phyloP scores from a whole-genome alignment of 306 rosid genomes.

The Macrotyloma uniflorum region DNA sequence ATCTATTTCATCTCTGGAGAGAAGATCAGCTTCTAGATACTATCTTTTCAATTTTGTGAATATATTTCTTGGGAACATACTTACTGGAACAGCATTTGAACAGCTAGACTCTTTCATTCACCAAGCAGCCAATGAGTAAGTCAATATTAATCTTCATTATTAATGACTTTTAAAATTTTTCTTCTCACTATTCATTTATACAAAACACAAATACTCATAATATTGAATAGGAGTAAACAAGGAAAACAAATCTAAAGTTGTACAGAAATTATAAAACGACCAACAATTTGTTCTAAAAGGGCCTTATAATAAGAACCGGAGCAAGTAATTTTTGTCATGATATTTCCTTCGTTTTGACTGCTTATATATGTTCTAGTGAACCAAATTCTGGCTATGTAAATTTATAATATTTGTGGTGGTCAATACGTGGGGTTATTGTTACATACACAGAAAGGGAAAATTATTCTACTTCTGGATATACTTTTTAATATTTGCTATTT shows the following conservation, averaged over 20 bases:
- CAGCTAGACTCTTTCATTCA: slow-evolving; percentile 74
- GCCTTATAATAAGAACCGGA: too few species aligned
- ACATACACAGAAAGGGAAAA: neutral
- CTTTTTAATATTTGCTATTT: slow-evolving; percentile 21
- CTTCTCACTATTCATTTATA: too few species aligned
- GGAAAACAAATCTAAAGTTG: too few species aligned
- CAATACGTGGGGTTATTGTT: neutral
- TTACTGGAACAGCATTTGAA: slow-evolving; percentile 80
- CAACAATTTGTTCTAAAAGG: too few species aligned
- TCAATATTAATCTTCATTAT: neutral
- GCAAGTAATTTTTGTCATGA: neutral
- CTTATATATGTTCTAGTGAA: neutral
- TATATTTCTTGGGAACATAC: slow-evolving; percentile 88
- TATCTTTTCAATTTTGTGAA: slow-evolving; percentile 84
- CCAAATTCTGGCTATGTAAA: slow-evolving; percentile 5
- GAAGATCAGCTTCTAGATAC: slow-evolving; percentile 89
- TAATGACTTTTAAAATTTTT: neutral
- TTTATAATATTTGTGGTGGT: neutral
- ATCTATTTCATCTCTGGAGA: slow-evolving; percentile 79
- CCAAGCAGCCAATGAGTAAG: slow-evolving; percentile 77
- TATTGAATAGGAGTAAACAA: too few species aligned
- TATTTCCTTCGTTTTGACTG: slow-evolving; percentile 19
- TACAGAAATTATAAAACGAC: too few species aligned
- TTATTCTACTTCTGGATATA: slow-evolving; percentile 7
- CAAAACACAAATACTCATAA: too few species aligned